A percentile compares a stretch with the other conserved stretches of the same genome.
These are phyloP conservation scores for Paracoccidioides brasiliensis DNA, from an alignment of 2,329 filamentous ascomycete genomes.

Conservation along the genomic window DNA sequence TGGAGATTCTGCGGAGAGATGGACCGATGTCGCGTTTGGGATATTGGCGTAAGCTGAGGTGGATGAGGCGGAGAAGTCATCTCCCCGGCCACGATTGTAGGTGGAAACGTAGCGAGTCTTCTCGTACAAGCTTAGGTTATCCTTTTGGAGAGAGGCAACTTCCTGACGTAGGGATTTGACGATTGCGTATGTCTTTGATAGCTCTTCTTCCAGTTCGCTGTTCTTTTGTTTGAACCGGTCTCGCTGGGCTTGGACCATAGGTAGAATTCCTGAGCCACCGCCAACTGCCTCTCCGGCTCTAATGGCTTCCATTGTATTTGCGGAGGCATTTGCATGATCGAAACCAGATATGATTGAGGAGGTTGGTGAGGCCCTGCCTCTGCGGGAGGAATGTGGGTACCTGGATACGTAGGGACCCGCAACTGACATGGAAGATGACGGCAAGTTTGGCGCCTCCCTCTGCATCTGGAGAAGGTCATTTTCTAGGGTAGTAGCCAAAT, in stretches of 20 bases:
- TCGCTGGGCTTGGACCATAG: constrained; percentile 95
- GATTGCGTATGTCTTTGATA: constrained; percentile 69
- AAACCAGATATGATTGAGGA: constrained; percentile 99
- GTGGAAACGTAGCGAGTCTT: constrained; percentile 94
- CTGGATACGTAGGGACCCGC: constrained; percentile 80
- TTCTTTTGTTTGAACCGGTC: constrained; percentile 98
- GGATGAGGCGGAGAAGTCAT: constrained; percentile 47
- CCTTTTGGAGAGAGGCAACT: constrained; percentile 81
- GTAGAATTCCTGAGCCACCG: constrained; percentile 74
- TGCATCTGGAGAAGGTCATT: constrained; percentile 83
- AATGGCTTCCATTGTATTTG: constrained; percentile 43
- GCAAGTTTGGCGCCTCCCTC: constrained; percentile 67
- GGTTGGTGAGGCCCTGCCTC: constrained; percentile 67
- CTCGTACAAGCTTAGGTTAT: constrained; percentile 92
- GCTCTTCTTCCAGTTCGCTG: constrained; percentile 73
- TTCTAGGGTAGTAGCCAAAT: constrained; percentile 77
- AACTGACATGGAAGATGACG: constrained; percentile 74
- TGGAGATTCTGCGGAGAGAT: constrained; percentile 45
- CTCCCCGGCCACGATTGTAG: constrained; percentile 60
- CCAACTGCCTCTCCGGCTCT: constrained; percentile 55
- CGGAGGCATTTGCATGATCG: constrained; percentile 48
- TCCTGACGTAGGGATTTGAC: constrained; percentile 83
- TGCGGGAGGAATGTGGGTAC: constrained; percentile 57
- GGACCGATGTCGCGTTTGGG: constrained; percentile 58
- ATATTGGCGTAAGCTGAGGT: constrained; percentile 51